A percentile compares a stretch with the other conserved stretches of the same genome.
phyloP scores from a whole-genome alignment of 75 land plant genomes.

The Sequoiadendron giganteum region DNA sequence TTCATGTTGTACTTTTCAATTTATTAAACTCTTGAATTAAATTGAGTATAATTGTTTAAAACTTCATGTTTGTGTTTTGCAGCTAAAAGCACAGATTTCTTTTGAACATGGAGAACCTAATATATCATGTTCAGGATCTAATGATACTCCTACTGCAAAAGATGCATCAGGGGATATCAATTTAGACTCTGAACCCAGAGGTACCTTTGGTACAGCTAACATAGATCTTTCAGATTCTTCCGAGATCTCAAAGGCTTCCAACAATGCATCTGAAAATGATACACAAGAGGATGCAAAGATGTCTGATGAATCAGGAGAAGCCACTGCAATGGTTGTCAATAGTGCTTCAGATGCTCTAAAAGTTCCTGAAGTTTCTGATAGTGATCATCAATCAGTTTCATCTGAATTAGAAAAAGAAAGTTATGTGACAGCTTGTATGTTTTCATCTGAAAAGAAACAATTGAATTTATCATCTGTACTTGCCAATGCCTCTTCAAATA shows the following conservation, averaged over 20 bases:
- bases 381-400: neutral
- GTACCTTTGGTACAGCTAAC: neutral
- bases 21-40: neutral
- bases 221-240: neutral
- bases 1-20: neutral
- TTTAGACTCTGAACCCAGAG: neutral
- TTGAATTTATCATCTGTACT: neutral
- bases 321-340: neutral
- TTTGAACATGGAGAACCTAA: slow-evolving; percentile 4
- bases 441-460: neutral
- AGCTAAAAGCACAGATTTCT: slow-evolving; percentile 10
- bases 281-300: neutral
- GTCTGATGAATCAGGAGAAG: neutral
- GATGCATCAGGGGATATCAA: neutral
- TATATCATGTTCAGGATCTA: neutral
- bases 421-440: neutral
- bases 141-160: neutral
- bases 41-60: neutral
- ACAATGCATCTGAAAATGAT: neutral
- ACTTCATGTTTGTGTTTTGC: neutral
- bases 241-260: neutral
- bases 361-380: neutral
- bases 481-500: neutral
- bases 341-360: neutral
- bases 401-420: neutral